These are phyloP conservation scores for Saturnispora galanensis DNA, from an alignment of 805 yeast species.

Conservation along the genomic window DNA sequence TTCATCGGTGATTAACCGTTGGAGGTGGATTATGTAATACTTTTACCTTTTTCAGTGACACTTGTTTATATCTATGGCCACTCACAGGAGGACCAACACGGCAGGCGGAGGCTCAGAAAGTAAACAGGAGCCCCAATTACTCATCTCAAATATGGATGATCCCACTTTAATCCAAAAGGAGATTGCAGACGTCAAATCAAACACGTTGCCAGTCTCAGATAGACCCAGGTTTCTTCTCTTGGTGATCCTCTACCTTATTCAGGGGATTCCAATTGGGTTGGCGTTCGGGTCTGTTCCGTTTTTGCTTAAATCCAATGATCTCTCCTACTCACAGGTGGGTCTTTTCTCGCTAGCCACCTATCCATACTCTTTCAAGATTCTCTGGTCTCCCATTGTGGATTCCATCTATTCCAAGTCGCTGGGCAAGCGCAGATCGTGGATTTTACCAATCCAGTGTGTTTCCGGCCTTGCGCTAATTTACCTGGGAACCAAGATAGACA, in stretches of 20 bases:
- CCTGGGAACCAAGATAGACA: conserved; percentile 52
- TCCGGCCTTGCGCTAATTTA: conserved; percentile 58
- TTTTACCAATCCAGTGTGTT: conserved; percentile 81
- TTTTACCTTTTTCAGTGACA: too few relatives aligned
- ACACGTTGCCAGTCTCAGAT: conserved; percentile 34
- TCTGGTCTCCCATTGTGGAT: conserved; percentile 96
- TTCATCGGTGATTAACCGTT: too few relatives aligned
- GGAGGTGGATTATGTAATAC: too few relatives aligned
- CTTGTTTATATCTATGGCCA: conserved; percentile 1
- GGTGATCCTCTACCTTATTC: conserved; percentile 68
- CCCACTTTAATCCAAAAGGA: neutral
- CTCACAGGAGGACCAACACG: conserved; percentile 7
- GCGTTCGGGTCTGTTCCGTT: conserved; percentile 95
- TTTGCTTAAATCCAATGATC: conserved; percentile 61
- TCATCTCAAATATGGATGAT: neutral
- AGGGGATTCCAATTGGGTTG: conserved; percentile 95
- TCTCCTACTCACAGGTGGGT: conserved; percentile 85
- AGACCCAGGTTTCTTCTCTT: conserved; percentile 66
- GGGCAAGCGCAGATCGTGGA: conserved; percentile 91
- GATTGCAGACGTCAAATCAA: conserved; percentile 2
- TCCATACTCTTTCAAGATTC: conserved; percentile 83
- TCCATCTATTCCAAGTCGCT: conserved; percentile 56
- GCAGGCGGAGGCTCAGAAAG: neutral
- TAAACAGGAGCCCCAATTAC: too few relatives aligned
- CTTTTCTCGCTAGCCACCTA: conserved; percentile 85